Conservation (phyloP, 148 eudicot genomes). For the Simmondsia chinensis region DNA sequence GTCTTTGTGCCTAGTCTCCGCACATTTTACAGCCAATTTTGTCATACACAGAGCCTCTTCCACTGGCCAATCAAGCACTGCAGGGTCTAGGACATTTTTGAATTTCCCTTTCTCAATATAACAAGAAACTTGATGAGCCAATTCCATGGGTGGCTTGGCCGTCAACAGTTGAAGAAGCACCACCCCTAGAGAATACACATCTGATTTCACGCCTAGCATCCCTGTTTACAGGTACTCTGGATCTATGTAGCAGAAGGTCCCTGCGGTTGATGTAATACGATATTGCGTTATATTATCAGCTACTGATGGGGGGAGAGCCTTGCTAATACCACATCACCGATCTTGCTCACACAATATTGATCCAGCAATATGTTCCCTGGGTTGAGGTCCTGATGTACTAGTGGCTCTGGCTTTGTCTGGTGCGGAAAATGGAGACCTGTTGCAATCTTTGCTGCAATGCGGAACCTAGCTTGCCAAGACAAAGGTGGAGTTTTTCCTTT, state of each 20-base stretch:
- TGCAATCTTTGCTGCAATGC: constrained; percentile 42
- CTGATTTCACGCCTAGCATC: constrained; percentile 60
- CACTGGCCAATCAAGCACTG: constrained; percentile 59
- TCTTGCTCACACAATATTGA: constrained; percentile 56
- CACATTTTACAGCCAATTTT: constrained; percentile 43
- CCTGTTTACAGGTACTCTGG: constrained; percentile 75
- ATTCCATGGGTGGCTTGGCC: constrained; percentile 53
- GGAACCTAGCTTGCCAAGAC: constrained; percentile 43
- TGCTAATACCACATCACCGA: constrained; percentile 64
- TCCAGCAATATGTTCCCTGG: constrained; percentile 61
- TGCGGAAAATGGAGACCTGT: constrained; percentile 52
- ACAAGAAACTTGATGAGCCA: constrained; percentile 35
- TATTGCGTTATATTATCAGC: constrained; percentile 55
- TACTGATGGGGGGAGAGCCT: constrained; percentile 51
- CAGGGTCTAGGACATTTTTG: constrained; percentile 37
- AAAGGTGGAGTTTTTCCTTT: constrained; percentile 33
- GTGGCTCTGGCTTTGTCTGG: constrained; percentile 61
- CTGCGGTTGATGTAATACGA: constrained; percentile 53
- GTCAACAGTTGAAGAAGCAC: constrained; percentile 57
- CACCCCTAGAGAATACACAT: constrained; percentile 52
- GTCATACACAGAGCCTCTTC: constrained; percentile 46
- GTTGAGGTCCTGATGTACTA: constrained; percentile 67
- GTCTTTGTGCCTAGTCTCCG: constrained; percentile 49
- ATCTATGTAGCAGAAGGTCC: constrained; percentile 67
- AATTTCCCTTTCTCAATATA: constrained; percentile 38